Evolutionary conservation across 2,329 filamentous ascomycete genomes (phyloP).

Genomic region (Penicillium nordicum): DNA sequence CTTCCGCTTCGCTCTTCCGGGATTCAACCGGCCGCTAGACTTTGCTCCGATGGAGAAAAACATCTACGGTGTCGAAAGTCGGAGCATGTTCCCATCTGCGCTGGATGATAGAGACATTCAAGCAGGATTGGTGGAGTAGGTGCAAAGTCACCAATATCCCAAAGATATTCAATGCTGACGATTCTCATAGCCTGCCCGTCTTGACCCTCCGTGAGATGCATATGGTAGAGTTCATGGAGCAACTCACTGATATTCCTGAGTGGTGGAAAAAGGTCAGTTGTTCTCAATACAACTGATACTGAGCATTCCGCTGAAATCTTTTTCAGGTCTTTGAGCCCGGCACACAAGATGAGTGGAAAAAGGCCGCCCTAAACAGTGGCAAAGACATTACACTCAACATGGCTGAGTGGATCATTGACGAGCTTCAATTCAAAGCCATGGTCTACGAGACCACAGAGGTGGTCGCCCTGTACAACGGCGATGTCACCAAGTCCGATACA

Average conservation of each 20-base stretch:
- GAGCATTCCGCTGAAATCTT: not conserved
- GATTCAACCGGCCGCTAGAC: constrained; percentile 33
- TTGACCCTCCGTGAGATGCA: constrained; percentile 37
- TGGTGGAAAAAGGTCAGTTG: constrained; percentile 39
- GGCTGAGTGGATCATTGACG: constrained; percentile 43
- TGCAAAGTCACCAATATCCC: not conserved
- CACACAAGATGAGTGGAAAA: constrained; percentile 32
- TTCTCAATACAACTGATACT: not conserved
- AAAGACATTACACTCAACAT: constrained; percentile 35
- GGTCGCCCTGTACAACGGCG: constrained; percentile 47
- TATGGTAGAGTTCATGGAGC: constrained; percentile 41
- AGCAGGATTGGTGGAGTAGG: constrained; percentile 29
- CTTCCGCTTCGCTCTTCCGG: constrained; percentile 29
- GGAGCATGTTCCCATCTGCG: constrained; percentile 33
- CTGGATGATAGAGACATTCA: constrained; percentile 33
- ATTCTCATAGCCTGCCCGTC: constrained; percentile 23
- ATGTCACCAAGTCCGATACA: constrained; percentile 54
- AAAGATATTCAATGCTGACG: not conserved
- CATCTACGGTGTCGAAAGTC: constrained; percentile 29
- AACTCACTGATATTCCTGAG: constrained; percentile 40
- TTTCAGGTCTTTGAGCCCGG: constrained; percentile 33
- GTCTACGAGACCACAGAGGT: constrained; percentile 42
- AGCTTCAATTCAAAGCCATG: constrained; percentile 52
- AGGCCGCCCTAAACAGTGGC: constrained; percentile 20
- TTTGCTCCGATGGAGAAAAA: constrained; percentile 22